Percentiles rank a stretch among this genome's conserved stretches.
Evolutionary conservation across 768 basidiomycete species (phyloP).

Genomic region (Collybia mongolica): DNA sequence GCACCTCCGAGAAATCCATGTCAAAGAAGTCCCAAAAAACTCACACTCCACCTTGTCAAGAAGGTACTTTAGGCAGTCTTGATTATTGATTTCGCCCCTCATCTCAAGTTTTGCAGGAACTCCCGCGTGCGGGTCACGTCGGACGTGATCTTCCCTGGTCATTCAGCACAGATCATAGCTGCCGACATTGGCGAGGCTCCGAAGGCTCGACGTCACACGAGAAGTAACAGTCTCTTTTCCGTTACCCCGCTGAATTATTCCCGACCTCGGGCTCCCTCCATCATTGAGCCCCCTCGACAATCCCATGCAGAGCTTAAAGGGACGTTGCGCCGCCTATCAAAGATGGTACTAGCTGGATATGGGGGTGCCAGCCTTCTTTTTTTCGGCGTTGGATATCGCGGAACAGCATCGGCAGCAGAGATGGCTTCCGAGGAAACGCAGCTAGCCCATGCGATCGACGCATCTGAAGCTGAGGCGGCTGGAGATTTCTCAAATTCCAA

Average conservation of each 20-base stretch:
- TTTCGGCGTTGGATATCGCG: slow-evolving; percentile 59
- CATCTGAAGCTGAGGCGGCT: slow-evolving; percentile 65
- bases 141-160: slow-evolving; percentile 66
- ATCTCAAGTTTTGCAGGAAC: slow-evolving; percentile 22
- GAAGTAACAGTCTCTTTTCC: slow-evolving; percentile 8
- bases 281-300: slow-evolving; percentile 15
- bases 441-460: slow-evolving; percentile 65
- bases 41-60: slow-evolving; percentile 27
- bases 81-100: background rate
- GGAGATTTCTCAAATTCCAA: slow-evolving; percentile 33
- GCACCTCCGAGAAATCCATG: slow-evolving; percentile 63
- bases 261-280: slow-evolving; percentile 3
- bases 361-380: slow-evolving; percentile 81
- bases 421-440: slow-evolving; percentile 58
- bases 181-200: slow-evolving; percentile 77
- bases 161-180: slow-evolving; percentile 70
- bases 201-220: background rate
- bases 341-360: slow-evolving; percentile 82
- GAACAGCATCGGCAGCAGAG: slow-evolving; percentile 31
- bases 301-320: slow-evolving; percentile 56
- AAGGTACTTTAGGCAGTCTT: slow-evolving; percentile 23
- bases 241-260: slow-evolving; percentile 8
- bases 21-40: slow-evolving; percentile 42
- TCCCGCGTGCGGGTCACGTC: slow-evolving; percentile 75
- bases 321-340: slow-evolving; percentile 76